Conservation (phyloP, 2,329 filamentous ascomycete species). For the Fusarium aywerte region DNA sequence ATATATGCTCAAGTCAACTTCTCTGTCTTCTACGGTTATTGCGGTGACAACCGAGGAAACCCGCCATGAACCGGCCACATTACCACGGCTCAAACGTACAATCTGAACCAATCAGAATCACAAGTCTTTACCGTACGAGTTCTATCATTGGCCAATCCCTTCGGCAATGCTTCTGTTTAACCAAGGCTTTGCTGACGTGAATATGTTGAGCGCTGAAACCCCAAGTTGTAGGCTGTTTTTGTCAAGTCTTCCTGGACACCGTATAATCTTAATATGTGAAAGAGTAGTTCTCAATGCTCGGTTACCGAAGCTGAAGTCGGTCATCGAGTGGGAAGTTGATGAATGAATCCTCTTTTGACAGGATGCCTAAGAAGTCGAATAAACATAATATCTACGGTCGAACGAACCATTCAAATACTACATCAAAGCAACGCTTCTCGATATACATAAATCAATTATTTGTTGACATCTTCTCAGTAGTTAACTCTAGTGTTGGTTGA, state of each 20-base stretch:
- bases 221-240: conserved; percentile 7
- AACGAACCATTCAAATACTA: neutral
- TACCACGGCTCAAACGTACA: conserved; percentile 27
- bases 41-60: conserved; percentile 50
- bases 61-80: conserved; percentile 44
- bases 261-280: neutral
- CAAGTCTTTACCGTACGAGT: conserved; percentile 26
- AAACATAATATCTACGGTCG: neutral
- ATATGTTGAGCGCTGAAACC: conserved; percentile 1
- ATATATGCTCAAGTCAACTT: neutral
- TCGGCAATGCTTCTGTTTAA: conserved; percentile 44
- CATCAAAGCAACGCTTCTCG: no score
- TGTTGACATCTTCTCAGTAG: no score
- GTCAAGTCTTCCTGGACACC: conserved; percentile 1
- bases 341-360: neutral
- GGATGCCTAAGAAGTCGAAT: neutral
- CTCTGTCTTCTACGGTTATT: conserved; percentile 20
- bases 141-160: conserved; percentile 47
- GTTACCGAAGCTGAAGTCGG: conserved; percentile 33
- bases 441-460: neutral
- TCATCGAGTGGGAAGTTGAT: conserved; percentile 22
- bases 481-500: neutral
- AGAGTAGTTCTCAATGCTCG: neutral
- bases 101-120: conserved; percentile 25
- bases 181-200: conserved; percentile 42